These are phyloP conservation scores for Aspergillus cristatus DNA, from an alignment of 495 filamentous ascomycete species.

Conservation along the genomic window DNA sequence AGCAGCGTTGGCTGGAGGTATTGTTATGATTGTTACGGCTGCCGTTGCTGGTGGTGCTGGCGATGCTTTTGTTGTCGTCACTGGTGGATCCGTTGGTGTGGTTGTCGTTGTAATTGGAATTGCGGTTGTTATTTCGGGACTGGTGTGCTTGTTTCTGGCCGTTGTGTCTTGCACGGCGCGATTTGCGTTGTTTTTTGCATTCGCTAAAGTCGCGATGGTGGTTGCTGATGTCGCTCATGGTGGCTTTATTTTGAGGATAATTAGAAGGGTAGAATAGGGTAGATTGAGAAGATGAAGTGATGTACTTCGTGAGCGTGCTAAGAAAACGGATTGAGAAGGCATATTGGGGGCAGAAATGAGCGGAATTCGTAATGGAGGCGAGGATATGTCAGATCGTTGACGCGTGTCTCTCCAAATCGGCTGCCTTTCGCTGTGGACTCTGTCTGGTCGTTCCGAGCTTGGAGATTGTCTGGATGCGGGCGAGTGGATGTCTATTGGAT, in stretches of 20 bases:
- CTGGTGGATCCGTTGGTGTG: neutral
- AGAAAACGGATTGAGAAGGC: too few relatives aligned
- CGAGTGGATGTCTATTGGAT: too few relatives aligned
- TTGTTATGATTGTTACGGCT: neutral
- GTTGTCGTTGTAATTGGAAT: neutral
- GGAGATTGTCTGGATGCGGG: too few relatives aligned
- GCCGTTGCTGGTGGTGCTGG: neutral
- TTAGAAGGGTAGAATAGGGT: neutral
- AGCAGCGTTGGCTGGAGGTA: conserved; percentile 11
- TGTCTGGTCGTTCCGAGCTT: too few relatives aligned
- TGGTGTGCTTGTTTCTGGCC: neutral
- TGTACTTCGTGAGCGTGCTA: too few relatives aligned
- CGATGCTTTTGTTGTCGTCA: neutral
- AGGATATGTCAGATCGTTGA: too few relatives aligned
- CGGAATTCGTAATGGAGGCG: too few relatives aligned
- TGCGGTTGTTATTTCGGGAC: neutral
- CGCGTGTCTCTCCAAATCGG: too few relatives aligned
- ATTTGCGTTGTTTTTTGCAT: neutral
- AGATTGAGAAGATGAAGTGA: too few relatives aligned
- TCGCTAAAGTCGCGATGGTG: neutral
- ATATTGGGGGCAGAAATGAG: too few relatives aligned
- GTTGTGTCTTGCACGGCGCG: too few relatives aligned
- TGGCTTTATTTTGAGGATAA: neutral
- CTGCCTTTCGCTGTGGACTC: too few relatives aligned
- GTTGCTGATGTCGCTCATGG: neutral